Percentiles rank a stretch among this genome's conserved stretches.
Evolutionary conservation across 2,329 filamentous ascomycete genomes (phyloP).

Genomic region (Aspergillus eucalypticola): DNA sequence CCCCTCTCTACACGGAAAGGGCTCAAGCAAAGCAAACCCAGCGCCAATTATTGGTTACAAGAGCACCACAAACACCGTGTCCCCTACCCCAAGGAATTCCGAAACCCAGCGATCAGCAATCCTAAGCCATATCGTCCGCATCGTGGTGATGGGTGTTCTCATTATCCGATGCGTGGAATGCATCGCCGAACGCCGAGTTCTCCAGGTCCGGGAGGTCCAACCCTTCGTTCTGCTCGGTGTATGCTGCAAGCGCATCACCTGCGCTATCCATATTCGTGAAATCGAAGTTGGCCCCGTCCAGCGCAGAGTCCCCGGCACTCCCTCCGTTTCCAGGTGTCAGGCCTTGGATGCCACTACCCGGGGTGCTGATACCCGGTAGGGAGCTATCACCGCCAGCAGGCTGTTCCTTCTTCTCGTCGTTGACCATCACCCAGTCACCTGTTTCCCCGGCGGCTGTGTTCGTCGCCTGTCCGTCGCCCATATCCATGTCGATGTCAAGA

Average conservation of each 20-base stretch:
- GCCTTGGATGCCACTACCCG: constrained; percentile 27
- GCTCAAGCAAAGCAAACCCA: constrained; percentile 10
- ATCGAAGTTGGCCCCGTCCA: constrained; percentile 46
- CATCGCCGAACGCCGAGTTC: constrained; percentile 80
- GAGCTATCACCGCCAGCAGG: constrained; percentile 12
- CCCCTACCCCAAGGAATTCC: constrained; percentile 18
- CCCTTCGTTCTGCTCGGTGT: constrained; percentile 59
- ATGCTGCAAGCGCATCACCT: constrained; percentile 69
- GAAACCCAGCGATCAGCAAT: constrained; percentile 7
- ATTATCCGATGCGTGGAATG: constrained; percentile 65
- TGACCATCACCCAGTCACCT: constrained; percentile 75
- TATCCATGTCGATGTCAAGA: constrained; percentile 50
- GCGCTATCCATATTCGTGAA: constrained; percentile 62
- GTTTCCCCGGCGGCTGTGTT: constrained; percentile 49
- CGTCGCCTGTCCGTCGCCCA: constrained; percentile 51
- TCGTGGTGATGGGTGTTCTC: constrained; percentile 44
- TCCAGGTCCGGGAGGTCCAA: constrained; percentile 65
- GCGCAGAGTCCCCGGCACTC: constrained; percentile 29
- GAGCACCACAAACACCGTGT: constrained; percentile 20
- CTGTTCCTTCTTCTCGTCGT: constrained; percentile 57
- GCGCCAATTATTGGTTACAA: constrained; percentile 15
- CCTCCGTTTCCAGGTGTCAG: constrained; percentile 26
- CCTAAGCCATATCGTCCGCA: constrained; percentile 42
- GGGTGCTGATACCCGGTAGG: constrained; percentile 16
- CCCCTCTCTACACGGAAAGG: background rate